Evolutionary conservation across 164 flowering plant genomes (phyloP).

Genomic region (Protea cynaroides): DNA sequence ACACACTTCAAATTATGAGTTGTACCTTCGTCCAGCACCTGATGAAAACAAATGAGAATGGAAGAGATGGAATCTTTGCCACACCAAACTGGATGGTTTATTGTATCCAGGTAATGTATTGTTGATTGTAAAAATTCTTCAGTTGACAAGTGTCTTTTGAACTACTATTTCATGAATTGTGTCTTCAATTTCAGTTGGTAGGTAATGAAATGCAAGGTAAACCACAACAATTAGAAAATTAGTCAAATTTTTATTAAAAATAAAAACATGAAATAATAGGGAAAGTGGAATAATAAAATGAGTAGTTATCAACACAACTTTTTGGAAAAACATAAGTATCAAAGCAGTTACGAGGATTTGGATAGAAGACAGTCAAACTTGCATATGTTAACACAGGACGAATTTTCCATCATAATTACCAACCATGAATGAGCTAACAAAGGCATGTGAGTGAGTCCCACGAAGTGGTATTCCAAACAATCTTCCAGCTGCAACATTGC

Average conservation of each 20-base stretch:
- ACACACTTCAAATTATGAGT: no score
- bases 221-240: neutral
- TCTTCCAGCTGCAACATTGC: conserved; percentile 94
- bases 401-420: conserved; percentile 17
- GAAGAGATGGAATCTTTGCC: no score
- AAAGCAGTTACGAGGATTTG: neutral
- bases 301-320: neutral
- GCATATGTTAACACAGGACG: neutral
- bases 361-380: neutral
- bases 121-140: no score
- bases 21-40: no score
- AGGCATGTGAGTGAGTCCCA: conserved; percentile 99
- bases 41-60: no score
- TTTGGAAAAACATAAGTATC: neutral
- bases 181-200: no score
- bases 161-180: no score
- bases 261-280: neutral
- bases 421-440: conserved; percentile 98
- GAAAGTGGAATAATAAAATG: neutral
- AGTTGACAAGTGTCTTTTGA: no score
- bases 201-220: no score
- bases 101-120: no score
- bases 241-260: neutral
- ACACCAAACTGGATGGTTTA: no score
- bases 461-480: conserved; percentile 95